phyloP scores from a whole-genome alignment of 1,139 yeast species.

The Pichia sp. region DNA sequence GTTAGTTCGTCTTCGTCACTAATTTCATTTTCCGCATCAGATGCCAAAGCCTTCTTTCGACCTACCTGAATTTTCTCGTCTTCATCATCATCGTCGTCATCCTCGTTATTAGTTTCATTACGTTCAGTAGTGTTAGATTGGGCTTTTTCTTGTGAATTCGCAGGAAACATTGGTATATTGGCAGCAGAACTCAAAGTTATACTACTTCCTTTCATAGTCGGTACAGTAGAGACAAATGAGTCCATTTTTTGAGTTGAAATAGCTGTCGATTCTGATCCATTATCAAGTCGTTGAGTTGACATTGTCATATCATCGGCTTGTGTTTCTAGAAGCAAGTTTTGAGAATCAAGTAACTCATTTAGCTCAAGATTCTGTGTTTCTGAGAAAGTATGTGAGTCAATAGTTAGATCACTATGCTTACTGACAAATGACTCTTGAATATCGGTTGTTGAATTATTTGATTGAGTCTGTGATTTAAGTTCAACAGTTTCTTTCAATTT shows the following conservation, averaged over 20 bases:
- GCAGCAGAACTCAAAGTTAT: no score
- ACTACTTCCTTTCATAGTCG: not conserved
- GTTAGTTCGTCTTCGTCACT: conserved; percentile 23
- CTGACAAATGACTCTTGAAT: not conserved
- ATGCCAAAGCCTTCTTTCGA: conserved; percentile 4
- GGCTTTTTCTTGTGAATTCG: no score
- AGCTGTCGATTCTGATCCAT: not conserved
- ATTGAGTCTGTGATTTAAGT: not conserved
- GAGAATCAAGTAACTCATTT: conserved; percentile 22
- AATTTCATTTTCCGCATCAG: conserved; percentile 7
- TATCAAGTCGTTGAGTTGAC: not conserved
- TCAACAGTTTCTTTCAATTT: conserved; percentile 14
- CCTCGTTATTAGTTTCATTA: no score
- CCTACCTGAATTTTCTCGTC: conserved; percentile 12
- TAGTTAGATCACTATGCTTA: not conserved
- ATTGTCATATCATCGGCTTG: conserved; percentile 16
- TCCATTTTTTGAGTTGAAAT: not conserved
- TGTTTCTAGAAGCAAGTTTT: conserved; percentile 26
- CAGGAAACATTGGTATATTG: no score
- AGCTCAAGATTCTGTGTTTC: not conserved
- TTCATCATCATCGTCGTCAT: conserved; percentile 10
- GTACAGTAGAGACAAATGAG: not conserved
- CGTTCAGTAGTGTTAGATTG: no score
- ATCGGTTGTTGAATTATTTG: conserved; percentile 9
- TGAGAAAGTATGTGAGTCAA: not conserved